Base-by-base conservation (phyloP, 352 stramenopile genomes). In the Globisporangium abappressorium region DNA sequence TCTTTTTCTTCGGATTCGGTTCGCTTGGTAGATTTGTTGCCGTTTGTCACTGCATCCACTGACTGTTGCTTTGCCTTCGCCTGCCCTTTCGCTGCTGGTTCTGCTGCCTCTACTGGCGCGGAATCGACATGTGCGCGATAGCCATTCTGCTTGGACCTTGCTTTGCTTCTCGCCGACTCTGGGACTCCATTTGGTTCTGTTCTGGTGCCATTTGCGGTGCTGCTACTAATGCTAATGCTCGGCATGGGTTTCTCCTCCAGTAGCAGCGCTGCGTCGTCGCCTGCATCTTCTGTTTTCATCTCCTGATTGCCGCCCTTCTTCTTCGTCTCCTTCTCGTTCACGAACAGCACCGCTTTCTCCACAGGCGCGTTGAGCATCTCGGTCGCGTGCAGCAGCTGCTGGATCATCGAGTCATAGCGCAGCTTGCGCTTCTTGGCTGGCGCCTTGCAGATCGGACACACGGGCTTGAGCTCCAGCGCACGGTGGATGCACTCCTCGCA, bases 401-500 rank as follows among this genome's bases (percentile, higher is more conserved):
- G 82, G 57, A 94, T 78, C 66, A 90, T 94, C 20, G 82, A 78
- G 65, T 96, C 88, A 59, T 87, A 82, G 6, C 88, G 86, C 58
- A 96, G 65, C 43, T 72, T 76, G 46, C 88, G 82, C 77, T 94
- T 96, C 58, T 89, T 93, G 55, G 84, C 82, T 8, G 84, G 81
- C 57, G 82, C 72, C 74, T 94, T 96, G 79, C 88, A 96, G 62
- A 96, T 94, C 7, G 88, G 88, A 56, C 88, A 96, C 56, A 82
- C 64, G 20, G 81, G 64, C 69, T 92, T 93, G 69, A 94, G 82
- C 69, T 92, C 82, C 15, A 96, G 73, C 49, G 86, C 84, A 60
- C 85, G 85, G 68, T 93, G 79, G 73, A 96, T 96, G 73, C 88
- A 96, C 65, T 93, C 84, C 64, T 93, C 82, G 62, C 88, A 96